phyloP scores from a whole-genome alignment of 1,284 basidiomycete species.

The Cutaneotrichosporon sp. region DNA sequence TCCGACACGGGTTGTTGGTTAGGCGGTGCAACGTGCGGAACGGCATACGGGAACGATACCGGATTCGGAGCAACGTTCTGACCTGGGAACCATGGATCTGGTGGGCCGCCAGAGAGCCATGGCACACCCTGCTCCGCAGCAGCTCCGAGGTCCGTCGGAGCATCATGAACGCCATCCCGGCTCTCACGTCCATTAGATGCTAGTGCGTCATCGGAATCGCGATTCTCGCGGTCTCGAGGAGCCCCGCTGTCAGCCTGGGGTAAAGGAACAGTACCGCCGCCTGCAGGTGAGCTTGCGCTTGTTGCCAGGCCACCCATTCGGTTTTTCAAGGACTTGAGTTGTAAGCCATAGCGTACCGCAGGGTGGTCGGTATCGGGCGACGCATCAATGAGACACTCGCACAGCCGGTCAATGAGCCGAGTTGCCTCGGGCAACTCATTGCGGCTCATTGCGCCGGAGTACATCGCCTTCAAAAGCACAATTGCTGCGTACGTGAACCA shows the following conservation, averaged over 20 bases:
- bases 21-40: constrained; percentile 24
- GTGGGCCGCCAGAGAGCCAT: background rate
- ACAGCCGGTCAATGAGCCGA: constrained; percentile 40
- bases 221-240: background rate
- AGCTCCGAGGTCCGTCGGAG: background rate
- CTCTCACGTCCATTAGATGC: background rate
- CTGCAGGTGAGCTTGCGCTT: constrained; percentile 29
- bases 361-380: constrained; percentile 43
- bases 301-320: constrained; percentile 35
- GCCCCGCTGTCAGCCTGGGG: constrained; percentile 6
- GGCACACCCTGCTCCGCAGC: background rate
- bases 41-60: constrained; percentile 22
- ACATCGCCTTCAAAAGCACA: constrained; percentile 44
- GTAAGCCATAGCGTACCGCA: constrained; percentile 41
- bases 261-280: constrained; percentile 27
- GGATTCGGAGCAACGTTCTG: background rate
- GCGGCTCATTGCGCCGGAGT: constrained; percentile 48
- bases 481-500: constrained; percentile 49
- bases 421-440: constrained; percentile 37
- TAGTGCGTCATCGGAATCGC: too few relatives aligned
- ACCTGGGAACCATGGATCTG: constrained; percentile 1
- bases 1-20: constrained; percentile 34
- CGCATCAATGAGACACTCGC: constrained; percentile 32
- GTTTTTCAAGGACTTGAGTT: constrained; percentile 32
- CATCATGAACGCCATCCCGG: background rate